Base-by-base conservation (phyloP, 2,329 filamentous ascomycete genomes). In the Aspergillus ibericus region DNA sequence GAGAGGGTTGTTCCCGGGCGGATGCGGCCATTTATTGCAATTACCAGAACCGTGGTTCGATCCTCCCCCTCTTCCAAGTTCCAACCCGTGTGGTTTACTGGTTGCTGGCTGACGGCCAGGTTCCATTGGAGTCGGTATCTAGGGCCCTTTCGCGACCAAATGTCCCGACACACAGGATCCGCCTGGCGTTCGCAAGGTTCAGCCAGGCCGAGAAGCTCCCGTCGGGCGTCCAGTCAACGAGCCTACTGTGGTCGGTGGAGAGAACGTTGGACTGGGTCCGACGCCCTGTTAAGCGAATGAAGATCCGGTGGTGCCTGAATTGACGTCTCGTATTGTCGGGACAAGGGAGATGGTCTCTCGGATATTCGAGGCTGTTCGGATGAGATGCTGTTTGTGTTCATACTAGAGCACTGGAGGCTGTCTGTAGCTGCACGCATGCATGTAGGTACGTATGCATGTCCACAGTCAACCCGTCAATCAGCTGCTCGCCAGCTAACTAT, bases 261-360 rank as follows among this genome's bases (percentile, higher is more conserved):
- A 59, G 50, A 36, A 63, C 63, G 63, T 65, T 65, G 55, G 53
- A 60, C 38, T 59, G 59, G 59, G 56, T 55, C 59, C 25, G 40
- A 51, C 36, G 35, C 10, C 42, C 8, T 48, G 22, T 46, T 53
- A 58, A 55, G 62, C 62, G 62, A 64, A 64, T 64, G 60, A 59
- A 51, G 62, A 64, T 64, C 62, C 29, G 47, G 62, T 44, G 38
- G 61, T 63, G 55, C 63, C 63, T 64, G 62, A 53, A 42, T 38
- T 60, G 38, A 59, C 58, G 25, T 58, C 44, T 38, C 38, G 44
- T 55, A 40, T 55, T 55, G 13, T 53, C 38, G 40, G 22, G 25
- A 53, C 53, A 48, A 35, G 20, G 48, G 32, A 15, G 18, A 42
- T 15, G 18, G 18, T 18, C 34, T 35, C 44, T 34, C 38, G 38